Conservation (phyloP, 208 protist genomes). For the Leishmania aethiopica region DNA sequence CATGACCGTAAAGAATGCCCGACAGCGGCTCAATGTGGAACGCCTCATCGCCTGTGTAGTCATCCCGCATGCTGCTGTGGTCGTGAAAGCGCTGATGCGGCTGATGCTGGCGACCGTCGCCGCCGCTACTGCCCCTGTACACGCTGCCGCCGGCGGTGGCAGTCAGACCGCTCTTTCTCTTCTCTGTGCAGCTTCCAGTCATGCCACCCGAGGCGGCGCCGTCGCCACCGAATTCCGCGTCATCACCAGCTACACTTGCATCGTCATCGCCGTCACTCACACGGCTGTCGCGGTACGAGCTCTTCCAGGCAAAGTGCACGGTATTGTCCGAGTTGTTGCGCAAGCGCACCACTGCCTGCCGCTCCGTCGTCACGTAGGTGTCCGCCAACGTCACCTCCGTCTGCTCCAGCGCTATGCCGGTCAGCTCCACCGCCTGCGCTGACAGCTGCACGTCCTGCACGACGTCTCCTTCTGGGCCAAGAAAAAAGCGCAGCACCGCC, state of each 20-base stretch:
- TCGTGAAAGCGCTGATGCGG: background rate
- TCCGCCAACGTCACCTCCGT: constrained; percentile 63
- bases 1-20: constrained; percentile 85
- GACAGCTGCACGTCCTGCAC: constrained; percentile 70
- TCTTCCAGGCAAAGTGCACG: constrained; percentile 87
- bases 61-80: constrained; percentile 2
- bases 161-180: background rate
- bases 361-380: constrained; percentile 92
- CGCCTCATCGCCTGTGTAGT: constrained; percentile 77
- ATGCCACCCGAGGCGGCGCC: background rate
- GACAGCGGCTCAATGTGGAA: constrained; percentile 90
- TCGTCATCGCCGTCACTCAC: background rate
- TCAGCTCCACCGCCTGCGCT: constrained; percentile 71
- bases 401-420: constrained; percentile 67
- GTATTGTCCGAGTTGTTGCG: constrained; percentile 86
- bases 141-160: background rate
- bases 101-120: constrained; percentile 9
- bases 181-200: background rate
- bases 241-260: constrained; percentile 1
- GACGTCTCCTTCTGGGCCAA: constrained; percentile 84
- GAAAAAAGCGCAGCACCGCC: constrained; percentile 70
- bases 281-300: constrained; percentile 28
- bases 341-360: constrained; percentile 83
- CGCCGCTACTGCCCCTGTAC: background rate
- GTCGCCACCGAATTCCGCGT: background rate